Conservation (phyloP, 2,329 filamentous ascomycete genomes). For the Coniella lustricola region DNA sequence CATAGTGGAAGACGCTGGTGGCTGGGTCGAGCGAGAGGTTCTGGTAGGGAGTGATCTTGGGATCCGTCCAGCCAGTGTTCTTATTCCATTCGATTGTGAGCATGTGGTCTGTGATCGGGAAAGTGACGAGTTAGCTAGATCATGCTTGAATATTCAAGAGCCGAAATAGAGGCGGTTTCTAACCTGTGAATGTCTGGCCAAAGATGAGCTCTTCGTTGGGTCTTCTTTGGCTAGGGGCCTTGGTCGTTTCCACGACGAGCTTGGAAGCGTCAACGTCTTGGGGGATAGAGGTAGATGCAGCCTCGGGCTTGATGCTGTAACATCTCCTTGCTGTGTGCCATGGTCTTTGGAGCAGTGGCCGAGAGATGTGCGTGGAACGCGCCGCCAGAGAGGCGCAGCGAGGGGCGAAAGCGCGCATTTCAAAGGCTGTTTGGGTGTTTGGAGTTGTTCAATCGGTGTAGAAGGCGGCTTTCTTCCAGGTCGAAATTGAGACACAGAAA, state of each 20-base stretch:
- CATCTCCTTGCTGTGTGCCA: constrained; percentile 31
- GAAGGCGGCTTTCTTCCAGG: neutral
- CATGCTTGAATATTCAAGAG: neutral
- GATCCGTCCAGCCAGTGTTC: constrained; percentile 71
- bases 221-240: constrained; percentile 64
- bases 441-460: neutral
- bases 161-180: constrained; percentile 11
- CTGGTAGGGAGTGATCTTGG: constrained; percentile 86
- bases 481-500: too few species aligned
- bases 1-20: constrained; percentile 97
- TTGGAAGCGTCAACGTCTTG: constrained; percentile 69
- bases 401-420: constrained; percentile 40
- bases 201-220: constrained; percentile 82
- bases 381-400: constrained; percentile 31
- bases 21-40: constrained; percentile 95
- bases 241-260: constrained; percentile 68
- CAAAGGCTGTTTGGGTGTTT: constrained; percentile 20
- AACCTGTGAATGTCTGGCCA: constrained; percentile 84
- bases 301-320: constrained; percentile 48
- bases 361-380: constrained; percentile 24
- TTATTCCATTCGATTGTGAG: constrained; percentile 90
- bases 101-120: constrained; percentile 72
- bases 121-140: neutral
- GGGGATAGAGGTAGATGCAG: constrained; percentile 45
- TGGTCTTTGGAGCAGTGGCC: constrained; percentile 24